Conservation (phyloP, 768 basidiomycete species). For the Hygrocybe coccinea region DNA sequence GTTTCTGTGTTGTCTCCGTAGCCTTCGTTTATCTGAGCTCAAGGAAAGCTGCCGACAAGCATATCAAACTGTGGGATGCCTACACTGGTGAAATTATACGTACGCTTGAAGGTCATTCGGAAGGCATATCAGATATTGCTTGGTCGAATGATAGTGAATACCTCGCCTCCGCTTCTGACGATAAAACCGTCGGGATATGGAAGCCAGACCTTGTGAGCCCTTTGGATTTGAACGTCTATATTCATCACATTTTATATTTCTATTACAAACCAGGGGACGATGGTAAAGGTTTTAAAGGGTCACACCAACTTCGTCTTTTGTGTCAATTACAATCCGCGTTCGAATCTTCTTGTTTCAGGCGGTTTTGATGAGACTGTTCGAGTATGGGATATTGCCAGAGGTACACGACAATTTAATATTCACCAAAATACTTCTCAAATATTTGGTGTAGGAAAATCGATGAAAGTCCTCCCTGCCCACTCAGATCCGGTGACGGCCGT, state of each 20-base stretch:
- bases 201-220: slow-evolving; percentile 55
- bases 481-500: slow-evolving; percentile 96
- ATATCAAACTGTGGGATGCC: slow-evolving; percentile 76
- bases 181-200: slow-evolving; percentile 86
- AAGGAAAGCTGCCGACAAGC: slow-evolving; percentile 77
- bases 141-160: slow-evolving; percentile 82
- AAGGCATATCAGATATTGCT: slow-evolving; percentile 86
- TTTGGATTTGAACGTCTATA: background rate
- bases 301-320: slow-evolving; percentile 96
- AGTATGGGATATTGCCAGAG: slow-evolving; percentile 93
- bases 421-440: background rate
- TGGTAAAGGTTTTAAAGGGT: slow-evolving; percentile 65
- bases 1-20: slow-evolving; percentile 24
- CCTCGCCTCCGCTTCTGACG: slow-evolving; percentile 90
- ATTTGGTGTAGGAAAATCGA: slow-evolving; percentile 56
- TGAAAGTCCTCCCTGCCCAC: slow-evolving; percentile 90
- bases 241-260: slow-evolving; percentile 10
- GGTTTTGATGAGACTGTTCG: slow-evolving; percentile 94
- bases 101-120: slow-evolving; percentile 67
- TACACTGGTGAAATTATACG: slow-evolving; percentile 66
- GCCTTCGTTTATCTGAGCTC: slow-evolving; percentile 8
- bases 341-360: slow-evolving; percentile 88
- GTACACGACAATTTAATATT: slow-evolving; percentile 35
- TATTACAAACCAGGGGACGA: slow-evolving; percentile 44
- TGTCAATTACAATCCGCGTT: slow-evolving; percentile 85